A percentile compares a stretch with the other conserved stretches of the same genome.
These are phyloP conservation scores for Arthrinium phaeospermum DNA, from an alignment of 2,329 filamentous ascomycete genomes.

Conservation along the genomic window DNA sequence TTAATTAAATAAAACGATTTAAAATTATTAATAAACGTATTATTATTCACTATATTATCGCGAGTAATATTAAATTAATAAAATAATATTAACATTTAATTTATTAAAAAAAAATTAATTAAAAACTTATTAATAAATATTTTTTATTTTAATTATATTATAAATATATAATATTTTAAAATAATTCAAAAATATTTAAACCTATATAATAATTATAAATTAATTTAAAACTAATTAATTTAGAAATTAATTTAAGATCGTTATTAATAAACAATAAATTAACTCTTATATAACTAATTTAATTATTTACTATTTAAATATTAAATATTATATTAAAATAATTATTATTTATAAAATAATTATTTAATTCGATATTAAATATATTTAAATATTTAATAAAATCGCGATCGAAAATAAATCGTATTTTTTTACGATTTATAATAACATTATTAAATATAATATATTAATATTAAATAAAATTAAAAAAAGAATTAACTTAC, in stretches of 20 bases:
- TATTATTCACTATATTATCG: neutral
- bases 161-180: neutral
- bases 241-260: constrained; percentile 35
- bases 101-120: neutral
- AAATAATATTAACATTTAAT: neutral
- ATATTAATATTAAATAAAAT: neutral
- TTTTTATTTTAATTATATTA: neutral
- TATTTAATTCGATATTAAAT: neutral
- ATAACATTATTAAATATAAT: neutral
- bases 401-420: neutral
- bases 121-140: neutral
- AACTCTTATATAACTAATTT: constrained; percentile 28
- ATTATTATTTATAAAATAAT: neutral
- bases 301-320: neutral
- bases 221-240: constrained; percentile 28
- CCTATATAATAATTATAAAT: constrained; percentile 21
- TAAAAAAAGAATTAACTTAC: neutral
- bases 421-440: neutral
- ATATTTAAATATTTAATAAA: neutral
- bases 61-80: neutral
- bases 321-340: neutral
- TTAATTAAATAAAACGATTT: neutral
- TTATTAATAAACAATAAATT: neutral
- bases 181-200: neutral
- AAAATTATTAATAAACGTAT: neutral